Conservation (phyloP, 768 basidiomycete species). For the Phanerochaete carnosa region DNA sequence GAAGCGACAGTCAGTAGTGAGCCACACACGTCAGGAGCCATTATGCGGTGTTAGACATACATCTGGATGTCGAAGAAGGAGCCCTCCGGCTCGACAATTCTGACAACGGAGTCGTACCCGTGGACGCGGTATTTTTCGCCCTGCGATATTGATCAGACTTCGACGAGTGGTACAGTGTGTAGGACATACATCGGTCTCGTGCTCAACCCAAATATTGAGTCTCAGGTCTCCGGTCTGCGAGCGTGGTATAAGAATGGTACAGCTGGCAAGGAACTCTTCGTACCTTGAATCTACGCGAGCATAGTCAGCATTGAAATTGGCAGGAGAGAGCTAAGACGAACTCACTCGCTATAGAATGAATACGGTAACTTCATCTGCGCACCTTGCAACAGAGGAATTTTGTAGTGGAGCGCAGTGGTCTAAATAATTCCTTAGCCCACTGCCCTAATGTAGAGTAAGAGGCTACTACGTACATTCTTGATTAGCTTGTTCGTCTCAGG, state of each 20-base stretch:
- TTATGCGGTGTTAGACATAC: constrained; percentile 38
- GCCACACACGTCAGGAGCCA: not conserved
- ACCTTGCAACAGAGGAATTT: constrained; percentile 48
- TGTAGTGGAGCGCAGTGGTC: constrained; percentile 58
- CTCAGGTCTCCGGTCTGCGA: constrained; percentile 70
- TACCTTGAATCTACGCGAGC: constrained; percentile 56
- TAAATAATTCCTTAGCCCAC: constrained; percentile 23
- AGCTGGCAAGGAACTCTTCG: not conserved
- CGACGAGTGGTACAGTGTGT: not conserved
- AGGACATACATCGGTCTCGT: constrained; percentile 52
- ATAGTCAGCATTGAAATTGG: not conserved
- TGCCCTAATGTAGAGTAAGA: not conserved
- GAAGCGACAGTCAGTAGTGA: not conserved
- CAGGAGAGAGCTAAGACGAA: constrained; percentile 10
- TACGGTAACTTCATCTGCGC: constrained; percentile 67
- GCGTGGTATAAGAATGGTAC: not conserved
- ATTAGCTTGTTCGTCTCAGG: constrained; percentile 59
- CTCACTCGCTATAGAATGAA: constrained; percentile 80
- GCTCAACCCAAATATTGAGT: constrained; percentile 75
- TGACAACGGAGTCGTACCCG: constrained; percentile 74
- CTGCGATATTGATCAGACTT: constrained; percentile 28
- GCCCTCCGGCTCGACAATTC: constrained; percentile 74
- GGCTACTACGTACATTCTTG: constrained; percentile 56
- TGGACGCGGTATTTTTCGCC: constrained; percentile 55
- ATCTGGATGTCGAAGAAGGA: constrained; percentile 80